These are phyloP conservation scores for Verbascum thapsus DNA, from an alignment of 257 asterid species.

Conservation along the genomic window DNA sequence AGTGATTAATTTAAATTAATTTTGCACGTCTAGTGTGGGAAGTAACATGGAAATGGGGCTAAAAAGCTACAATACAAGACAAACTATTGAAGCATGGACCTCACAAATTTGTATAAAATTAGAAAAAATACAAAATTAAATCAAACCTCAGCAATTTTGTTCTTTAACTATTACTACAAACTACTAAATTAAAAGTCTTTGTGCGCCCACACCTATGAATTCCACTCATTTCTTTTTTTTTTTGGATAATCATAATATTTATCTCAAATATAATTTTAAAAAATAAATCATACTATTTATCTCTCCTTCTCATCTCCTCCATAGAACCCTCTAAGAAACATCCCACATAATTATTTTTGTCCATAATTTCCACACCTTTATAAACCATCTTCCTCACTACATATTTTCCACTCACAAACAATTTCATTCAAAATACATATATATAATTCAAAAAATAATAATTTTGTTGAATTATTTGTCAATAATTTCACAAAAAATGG, in stretches of 20 bases:
- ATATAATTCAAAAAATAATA: not conserved
- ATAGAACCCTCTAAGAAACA: constrained; percentile 42
- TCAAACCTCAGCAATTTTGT: constrained; percentile 12
- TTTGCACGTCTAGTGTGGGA: constrained; percentile 29
- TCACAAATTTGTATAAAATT: not conserved
- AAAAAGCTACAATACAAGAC: not conserved
- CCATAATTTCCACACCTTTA: constrained; percentile 31
- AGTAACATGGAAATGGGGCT: constrained; percentile 40
- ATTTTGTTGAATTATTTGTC: not conserved
- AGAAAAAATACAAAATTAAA: constrained; percentile 5
- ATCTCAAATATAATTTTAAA: too few relatives aligned
- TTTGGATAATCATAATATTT: too few relatives aligned
- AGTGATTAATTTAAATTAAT: not conserved
- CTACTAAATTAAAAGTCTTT: not conserved
- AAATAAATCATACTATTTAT: too few relatives aligned
- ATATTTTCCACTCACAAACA: constrained; percentile 48
- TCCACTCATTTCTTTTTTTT: not conserved
- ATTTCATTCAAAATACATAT: too few relatives aligned
- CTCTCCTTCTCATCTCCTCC: constrained; percentile 38
- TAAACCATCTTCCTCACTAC: constrained; percentile 41
- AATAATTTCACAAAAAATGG: constrained; percentile 34
- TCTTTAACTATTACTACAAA: not conserved
- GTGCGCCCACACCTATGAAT: constrained; percentile 18
- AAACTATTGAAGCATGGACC: not conserved
- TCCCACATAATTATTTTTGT: too few relatives aligned